phyloP scores from a whole-genome alignment of 805 yeast genomes.

The Lipomyces sp. region DNA sequence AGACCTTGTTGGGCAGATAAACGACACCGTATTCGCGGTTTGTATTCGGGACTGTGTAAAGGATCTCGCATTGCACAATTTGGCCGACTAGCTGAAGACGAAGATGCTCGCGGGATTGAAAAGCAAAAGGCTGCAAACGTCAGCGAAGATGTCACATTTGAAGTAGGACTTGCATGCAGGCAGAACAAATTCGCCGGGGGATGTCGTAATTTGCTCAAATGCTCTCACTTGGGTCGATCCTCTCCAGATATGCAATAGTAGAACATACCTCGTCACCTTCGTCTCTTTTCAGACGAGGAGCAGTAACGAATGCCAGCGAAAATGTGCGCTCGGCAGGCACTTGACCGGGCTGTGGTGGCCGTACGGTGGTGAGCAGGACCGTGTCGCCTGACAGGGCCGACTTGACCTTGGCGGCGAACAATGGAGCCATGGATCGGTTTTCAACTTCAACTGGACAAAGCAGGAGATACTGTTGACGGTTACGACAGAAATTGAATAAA shows the following conservation, averaged over 20 bases:
- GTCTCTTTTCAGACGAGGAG: slow-evolving; percentile 53
- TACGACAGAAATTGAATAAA: not conserved
- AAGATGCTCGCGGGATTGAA: slow-evolving; percentile 64
- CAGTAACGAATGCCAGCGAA: slow-evolving; percentile 67
- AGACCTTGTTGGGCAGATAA: slow-evolving; percentile 63
- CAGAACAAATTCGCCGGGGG: not conserved
- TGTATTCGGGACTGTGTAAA: slow-evolving; percentile 54
- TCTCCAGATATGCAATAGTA: slow-evolving; percentile 1
- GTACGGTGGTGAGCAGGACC: slow-evolving; percentile 58
- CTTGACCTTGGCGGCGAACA: slow-evolving; percentile 63
- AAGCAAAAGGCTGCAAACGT: slow-evolving; percentile 55
- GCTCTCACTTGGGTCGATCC: not conserved
- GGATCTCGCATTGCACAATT: slow-evolving; percentile 60
- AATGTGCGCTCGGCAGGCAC: slow-evolving; percentile 61
- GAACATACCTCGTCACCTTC: slow-evolving; percentile 40
- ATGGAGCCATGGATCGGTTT: slow-evolving; percentile 22
- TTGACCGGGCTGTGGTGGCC: slow-evolving; percentile 40
- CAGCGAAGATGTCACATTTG: slow-evolving; percentile 2
- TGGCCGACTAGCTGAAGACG: slow-evolving; percentile 69
- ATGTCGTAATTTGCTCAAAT: slow-evolving; percentile 26
- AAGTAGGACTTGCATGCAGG: not conserved
- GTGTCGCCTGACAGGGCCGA: slow-evolving; percentile 75
- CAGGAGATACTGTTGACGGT: not conserved
- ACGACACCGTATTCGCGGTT: slow-evolving; percentile 74
- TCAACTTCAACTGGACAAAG: not conserved